Evolutionary conservation across 75 land plant species (phyloP).

Genomic region (Picea sitchensis): DNA sequence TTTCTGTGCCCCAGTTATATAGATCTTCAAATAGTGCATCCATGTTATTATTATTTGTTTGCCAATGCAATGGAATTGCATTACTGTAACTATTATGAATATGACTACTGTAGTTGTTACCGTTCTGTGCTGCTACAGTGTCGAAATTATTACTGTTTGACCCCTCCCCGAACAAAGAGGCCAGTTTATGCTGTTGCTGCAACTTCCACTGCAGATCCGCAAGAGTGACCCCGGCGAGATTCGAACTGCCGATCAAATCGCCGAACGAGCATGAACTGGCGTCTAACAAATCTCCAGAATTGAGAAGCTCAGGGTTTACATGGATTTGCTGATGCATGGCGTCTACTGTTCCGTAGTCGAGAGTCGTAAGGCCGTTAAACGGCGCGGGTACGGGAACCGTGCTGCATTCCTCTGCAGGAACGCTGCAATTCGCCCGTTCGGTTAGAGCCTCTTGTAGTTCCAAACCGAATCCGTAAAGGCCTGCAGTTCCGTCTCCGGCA

Average conservation of each 20-base stretch:
- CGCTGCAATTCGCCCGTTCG: not conserved
- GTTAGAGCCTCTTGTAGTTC: not conserved
- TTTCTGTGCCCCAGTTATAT: not conserved
- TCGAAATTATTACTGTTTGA: not conserved
- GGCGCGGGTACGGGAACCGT: not conserved
- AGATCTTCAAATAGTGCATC: not conserved
- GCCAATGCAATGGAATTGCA: slow-evolving; percentile 2
- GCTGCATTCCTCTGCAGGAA: too few species aligned
- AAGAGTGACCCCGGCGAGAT: not conserved
- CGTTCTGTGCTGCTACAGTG: not conserved
- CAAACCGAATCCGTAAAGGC: not conserved
- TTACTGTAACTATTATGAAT: not conserved
- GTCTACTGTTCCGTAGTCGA: not conserved
- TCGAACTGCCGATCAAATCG: not conserved
- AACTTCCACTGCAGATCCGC: not conserved
- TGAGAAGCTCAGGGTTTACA: not conserved
- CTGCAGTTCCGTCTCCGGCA: not conserved
- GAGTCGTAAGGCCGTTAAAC: not conserved
- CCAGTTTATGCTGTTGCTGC: not conserved
- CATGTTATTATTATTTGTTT: not conserved
- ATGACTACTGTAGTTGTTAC: not conserved
- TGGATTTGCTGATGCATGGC: not conserved
- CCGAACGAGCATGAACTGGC: not conserved
- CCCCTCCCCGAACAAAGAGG: not conserved
- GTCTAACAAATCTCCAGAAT: not conserved